These are phyloP conservation scores for Cetradonia linearis DNA, from an alignment of 495 filamentous ascomycete species.

Conservation along the genomic window DNA sequence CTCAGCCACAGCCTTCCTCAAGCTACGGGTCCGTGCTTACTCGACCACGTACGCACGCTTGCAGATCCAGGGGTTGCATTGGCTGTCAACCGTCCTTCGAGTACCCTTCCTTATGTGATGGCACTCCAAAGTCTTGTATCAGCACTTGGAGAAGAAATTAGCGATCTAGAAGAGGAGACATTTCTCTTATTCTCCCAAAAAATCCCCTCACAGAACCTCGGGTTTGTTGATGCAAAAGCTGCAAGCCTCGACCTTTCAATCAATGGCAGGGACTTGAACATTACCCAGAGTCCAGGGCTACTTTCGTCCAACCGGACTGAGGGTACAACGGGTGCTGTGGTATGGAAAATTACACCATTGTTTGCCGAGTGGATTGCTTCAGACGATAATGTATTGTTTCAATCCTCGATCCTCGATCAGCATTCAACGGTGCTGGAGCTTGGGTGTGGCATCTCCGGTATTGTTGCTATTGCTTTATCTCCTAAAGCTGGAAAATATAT, in stretches of 20 bases:
- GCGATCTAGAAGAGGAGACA: slow-evolving; percentile 64
- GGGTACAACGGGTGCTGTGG: slow-evolving; percentile 86
- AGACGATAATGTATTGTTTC: slow-evolving; percentile 54
- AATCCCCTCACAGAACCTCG: slow-evolving; percentile 67
- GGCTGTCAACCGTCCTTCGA: not conserved
- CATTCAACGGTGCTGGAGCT: slow-evolving; percentile 64
- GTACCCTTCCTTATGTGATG: not conserved
- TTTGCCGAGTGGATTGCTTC: slow-evolving; percentile 73
- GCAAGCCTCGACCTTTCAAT: slow-evolving; percentile 57
- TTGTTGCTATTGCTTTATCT: slow-evolving; percentile 57
- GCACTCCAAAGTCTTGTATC: slow-evolving; percentile 19
- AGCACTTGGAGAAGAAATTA: slow-evolving; percentile 35
- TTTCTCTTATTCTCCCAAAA: slow-evolving; percentile 73
- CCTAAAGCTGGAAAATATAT: slow-evolving; percentile 55
- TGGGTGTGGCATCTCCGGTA: slow-evolving; percentile 73
- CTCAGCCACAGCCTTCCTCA: not conserved
- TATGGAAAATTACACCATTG: slow-evolving; percentile 87
- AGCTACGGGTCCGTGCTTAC: not conserved
- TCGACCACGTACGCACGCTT: not conserved
- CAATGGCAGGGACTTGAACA: slow-evolving; percentile 57
- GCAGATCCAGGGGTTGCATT: not conserved
- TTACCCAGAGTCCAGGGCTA: slow-evolving; percentile 77
- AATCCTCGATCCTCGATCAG: slow-evolving; percentile 40
- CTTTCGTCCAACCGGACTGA: slow-evolving; percentile 65
- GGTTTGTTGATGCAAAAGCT: slow-evolving; percentile 68